Evolutionary conservation across 192 early-diverging fungal species (phyloP), one percentile per base, ranked within the genome.

Genomic region (Umbelopsis ramanniana): DNA sequence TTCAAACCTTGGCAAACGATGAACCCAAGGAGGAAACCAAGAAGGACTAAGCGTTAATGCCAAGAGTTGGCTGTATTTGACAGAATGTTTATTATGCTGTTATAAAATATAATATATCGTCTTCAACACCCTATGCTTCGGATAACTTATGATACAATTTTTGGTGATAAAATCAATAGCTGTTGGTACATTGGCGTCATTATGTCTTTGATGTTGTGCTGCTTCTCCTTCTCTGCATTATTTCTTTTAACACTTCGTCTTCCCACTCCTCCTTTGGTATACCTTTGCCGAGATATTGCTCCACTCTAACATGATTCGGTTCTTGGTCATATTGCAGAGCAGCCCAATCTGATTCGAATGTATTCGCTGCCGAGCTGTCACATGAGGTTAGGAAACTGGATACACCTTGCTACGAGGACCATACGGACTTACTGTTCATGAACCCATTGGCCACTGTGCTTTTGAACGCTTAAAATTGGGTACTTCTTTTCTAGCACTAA

Each of bases 401-500:
- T 29, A 43, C 11, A 43, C 1, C 11, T 43, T 11, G 6, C 11
- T 12, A 43, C 40, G 40, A 4, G 22, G 57, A 37, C 12, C 21
- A 33, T 19, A 48, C 11, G 22, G 15, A 48, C 78, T 52, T 84
- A 87, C 86, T 74, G 76, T 40, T 83, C 78, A 60, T 85, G 82
- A 52, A 87, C 70, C 77, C 77, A 81, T 21, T 55, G 80, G 11
- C 80, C 74, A 45, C 80, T 75, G 3, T 52, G 77, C 33, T 86
- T 86, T 35, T 86, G 84, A 15, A 88, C 72, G 46, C 63, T 26
- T 50, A 78, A 72, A 12, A 79, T 72, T n/a, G 79, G 76, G 43
- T 79, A 81, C 14, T 80, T 79, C 12, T 69, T 69, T 70, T 86
- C 81, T 10, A 88, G 55, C 54, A 74, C 50, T 23, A 75, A 40